A percentile compares a stretch with the other conserved stretches of the same genome.
phyloP scores from a whole-genome alignment of 331 rosid genomes.

The Rhamnella rubrinervis region DNA sequence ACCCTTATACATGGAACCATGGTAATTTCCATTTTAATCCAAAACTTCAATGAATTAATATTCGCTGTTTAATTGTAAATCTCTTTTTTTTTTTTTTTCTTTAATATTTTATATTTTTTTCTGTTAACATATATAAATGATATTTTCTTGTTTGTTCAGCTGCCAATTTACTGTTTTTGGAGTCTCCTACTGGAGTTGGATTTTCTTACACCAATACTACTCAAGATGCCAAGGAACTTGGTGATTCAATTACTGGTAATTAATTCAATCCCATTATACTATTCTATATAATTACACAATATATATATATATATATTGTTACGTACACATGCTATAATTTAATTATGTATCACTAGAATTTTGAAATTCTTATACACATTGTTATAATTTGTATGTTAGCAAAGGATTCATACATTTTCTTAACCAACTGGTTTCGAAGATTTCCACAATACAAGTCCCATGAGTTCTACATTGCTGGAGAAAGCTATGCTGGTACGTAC shows the following conservation, averaged over 20 bases:
- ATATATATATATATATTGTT: not conserved
- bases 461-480: conserved; percentile 80
- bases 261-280: not conserved
- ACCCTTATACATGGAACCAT: conserved; percentile 73
- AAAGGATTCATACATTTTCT: conserved; percentile 61
- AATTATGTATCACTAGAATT: not conserved
- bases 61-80: too few species aligned
- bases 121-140: not conserved
- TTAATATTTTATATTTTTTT: not conserved
- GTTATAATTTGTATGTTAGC: conserved; percentile 27
- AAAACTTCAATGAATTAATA: not conserved
- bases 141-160: conserved; percentile 32
- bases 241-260: conserved; percentile 67
- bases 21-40: conserved; percentile 31
- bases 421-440: conserved; percentile 66
- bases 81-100: not conserved
- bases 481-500: conserved; percentile 80
- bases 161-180: conserved; percentile 70
- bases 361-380: not conserved
- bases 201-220: conserved; percentile 80
- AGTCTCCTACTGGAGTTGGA: conserved; percentile 85
- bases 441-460: conserved; percentile 78
- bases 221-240: conserved; percentile 49
- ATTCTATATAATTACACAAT: not conserved
- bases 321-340: too few species aligned